Base-by-base conservation (phyloP, 2,329 filamentous ascomycete species). In the Ophiostoma tasmaniense region DNA sequence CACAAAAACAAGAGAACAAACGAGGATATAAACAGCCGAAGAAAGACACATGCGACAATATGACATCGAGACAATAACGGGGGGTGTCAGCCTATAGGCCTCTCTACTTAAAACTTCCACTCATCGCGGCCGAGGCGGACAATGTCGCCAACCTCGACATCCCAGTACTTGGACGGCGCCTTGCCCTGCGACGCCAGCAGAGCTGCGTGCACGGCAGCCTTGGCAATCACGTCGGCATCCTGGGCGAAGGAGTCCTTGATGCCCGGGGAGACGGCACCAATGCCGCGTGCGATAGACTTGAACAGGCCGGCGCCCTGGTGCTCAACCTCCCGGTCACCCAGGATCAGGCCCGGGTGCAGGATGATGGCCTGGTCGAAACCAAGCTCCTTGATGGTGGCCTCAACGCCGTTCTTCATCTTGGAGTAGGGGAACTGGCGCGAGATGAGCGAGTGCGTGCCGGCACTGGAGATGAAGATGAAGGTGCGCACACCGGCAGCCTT, bases 341-440 rank as follows among this genome's bases (percentile, higher is more conserved):
- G 77, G 73, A 97, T 90, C 71, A 93, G 72, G 0, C 91, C 93
- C 0, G 93, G 93, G 62, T 88, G 78, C 28, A 89, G 66, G 68
- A 97, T 89, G 68, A 97, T 85, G 4, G 88, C 89, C 73, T 90
- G 87, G 66, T 93, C 90, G 75, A 97, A 97, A 4, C 81, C 89
- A 3, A 94, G 79, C 59, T 80, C 85, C 76, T 86, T 85, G 70
- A 97, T 84, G 20, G 87, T 82, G 42, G 96, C 90, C 77, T 98
- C 94, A 55, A 97, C 87, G 74, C 95, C 91, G 30, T 87, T 88
- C 82, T 97, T 97, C 91, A 97, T 95, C 77, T 81, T 72, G 80
- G 86, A 71, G 79, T 84, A 79, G 75, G 82, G 79, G 76, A 85
- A n/a, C 80, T 82, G 66, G 78, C 79, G 65, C 61, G 73, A 66